Evolutionary conservation across 495 filamentous ascomycete species (phyloP), one percentile per base, ranked within the genome.

Genomic region (Podospora conica): DNA sequence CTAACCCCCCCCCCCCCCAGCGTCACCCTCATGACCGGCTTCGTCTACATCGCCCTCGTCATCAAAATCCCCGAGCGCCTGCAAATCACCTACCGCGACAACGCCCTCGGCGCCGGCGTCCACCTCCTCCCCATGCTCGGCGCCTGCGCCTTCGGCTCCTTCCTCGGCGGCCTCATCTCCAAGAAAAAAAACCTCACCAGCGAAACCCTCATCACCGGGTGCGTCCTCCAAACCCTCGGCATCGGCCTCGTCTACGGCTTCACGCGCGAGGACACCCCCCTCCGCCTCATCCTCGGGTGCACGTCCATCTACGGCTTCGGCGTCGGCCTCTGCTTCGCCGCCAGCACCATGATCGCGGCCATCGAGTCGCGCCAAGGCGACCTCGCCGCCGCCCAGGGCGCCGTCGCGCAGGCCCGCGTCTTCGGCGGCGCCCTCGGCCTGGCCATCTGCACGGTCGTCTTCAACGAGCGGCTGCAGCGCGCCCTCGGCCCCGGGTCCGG

Each of bases 21-120:
- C n/a, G 72, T 76, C 33, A 85, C 82, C 15, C 75, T 88, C 21
- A 72, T 83, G 20, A 79, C 78, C 0, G 87, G 87, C 10, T 86
- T 84, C 56, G 75, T 83, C 7, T 88, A 83, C 67, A 82, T 87
- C 31, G 72, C 82, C 6, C 77, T 83, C 60, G 76, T 88, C 5
- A 80, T 88, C 48, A 81, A 84, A 58, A 76, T 90, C 9, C 86
- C 87, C 5, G 81, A 87, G 64, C 81, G 84, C 55, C 84, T 88
- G 31, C 85, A 88, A 64, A 76, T 87, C 25, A 81, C 87, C 18
- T 80, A 85, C 58, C 75, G 72, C 7, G 80, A 81, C 69, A 79
- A 66, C 63, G 71, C 83, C 5, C 73, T 83, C 60, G 66, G 68
- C 21, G 83, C 88, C 0, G 88, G 87, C 18, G 72, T 88, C 18